phyloP scores from a whole-genome alignment of 169 alveolate genomes.

The Eimeria zaria region DNA sequence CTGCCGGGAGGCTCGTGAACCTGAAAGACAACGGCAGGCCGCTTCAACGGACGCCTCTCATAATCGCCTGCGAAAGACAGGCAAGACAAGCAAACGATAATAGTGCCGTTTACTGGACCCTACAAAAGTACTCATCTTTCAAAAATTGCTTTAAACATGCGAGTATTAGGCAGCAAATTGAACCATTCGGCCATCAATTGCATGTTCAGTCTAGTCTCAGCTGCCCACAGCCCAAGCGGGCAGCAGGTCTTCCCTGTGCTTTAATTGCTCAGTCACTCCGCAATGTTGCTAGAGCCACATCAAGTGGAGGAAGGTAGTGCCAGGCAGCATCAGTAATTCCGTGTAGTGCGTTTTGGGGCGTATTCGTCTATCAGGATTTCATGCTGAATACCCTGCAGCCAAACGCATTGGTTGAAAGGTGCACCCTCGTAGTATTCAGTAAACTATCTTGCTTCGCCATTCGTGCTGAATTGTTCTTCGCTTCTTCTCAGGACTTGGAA shows the following conservation, averaged over 20 bases:
- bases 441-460: not conserved
- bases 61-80: conserved; percentile 47
- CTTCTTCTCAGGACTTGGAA: conserved; percentile 28
- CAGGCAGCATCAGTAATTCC: not conserved
- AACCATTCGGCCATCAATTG: no score
- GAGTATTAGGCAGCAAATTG: no score
- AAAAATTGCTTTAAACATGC: no score
- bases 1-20: conserved; percentile 23
- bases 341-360: not conserved
- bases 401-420: not conserved
- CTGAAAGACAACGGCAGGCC: conserved; percentile 4
- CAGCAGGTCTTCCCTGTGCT: not conserved
- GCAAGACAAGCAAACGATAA: not conserved
- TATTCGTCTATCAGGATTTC: not conserved
- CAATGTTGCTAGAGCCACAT: not conserved
- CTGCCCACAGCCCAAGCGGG: not conserved
- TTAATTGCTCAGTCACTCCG: not conserved
- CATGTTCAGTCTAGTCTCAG: no score
- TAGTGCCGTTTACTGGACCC: no score
- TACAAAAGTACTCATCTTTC: no score
- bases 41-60: conserved; percentile 44
- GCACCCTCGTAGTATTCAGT: not conserved
- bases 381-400: not conserved
- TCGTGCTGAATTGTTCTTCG: not conserved
- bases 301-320: not conserved